Evolutionary conservation across 768 basidiomycete species (phyloP).

Genomic region (Collybia sp.): DNA sequence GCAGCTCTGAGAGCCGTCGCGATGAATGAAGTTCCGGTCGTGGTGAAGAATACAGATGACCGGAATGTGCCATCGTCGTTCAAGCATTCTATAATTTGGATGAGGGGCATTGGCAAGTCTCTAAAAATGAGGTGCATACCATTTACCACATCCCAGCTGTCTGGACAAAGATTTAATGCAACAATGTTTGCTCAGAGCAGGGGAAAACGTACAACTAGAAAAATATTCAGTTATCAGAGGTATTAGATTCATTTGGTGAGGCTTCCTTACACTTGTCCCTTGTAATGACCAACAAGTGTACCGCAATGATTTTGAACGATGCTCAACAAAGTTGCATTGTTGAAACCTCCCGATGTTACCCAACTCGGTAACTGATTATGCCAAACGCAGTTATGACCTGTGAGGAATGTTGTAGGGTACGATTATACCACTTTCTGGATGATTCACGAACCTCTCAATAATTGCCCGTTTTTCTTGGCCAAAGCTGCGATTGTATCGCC

Average conservation of each 20-base stretch:
- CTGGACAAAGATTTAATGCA: constrained; percentile 9
- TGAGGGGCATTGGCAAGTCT: background rate
- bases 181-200: constrained; percentile 10
- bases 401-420: no score
- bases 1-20: constrained; percentile 48
- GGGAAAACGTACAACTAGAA: constrained; percentile 23
- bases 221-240: background rate
- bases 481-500: constrained; percentile 41
- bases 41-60: constrained; percentile 46
- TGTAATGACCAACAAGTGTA: constrained; percentile 48
- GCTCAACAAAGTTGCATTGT: constrained; percentile 32
- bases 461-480: constrained; percentile 39
- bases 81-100: constrained; percentile 37
- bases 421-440: no score
- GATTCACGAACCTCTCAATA: constrained; percentile 32
- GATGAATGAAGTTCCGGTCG: constrained; percentile 43
- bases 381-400: constrained; percentile 46
- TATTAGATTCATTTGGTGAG: background rate
- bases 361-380: constrained; percentile 48
- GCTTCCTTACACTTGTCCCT: constrained; percentile 39
- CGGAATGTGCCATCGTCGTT: constrained; percentile 59
- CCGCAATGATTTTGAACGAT: constrained; percentile 45
- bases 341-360: constrained; percentile 40
- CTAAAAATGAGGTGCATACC: constrained; percentile 11
- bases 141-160: constrained; percentile 41